Percentiles rank a stretch among this genome's conserved stretches.
phyloP scores from a whole-genome alignment of 176 grass and related monocot genomes.

The Tillandsia leiboldiana region DNA sequence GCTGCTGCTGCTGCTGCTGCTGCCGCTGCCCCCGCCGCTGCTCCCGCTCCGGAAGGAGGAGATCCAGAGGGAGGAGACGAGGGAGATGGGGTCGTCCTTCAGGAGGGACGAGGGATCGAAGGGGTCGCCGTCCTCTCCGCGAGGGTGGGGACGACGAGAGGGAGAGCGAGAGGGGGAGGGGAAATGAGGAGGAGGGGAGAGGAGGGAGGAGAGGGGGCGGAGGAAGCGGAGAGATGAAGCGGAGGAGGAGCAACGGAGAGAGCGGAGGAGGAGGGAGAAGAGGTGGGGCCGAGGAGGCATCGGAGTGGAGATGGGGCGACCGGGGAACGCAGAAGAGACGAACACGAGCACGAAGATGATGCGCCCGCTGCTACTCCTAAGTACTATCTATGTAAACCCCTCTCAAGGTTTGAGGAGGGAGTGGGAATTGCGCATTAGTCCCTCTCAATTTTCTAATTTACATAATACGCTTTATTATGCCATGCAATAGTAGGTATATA shows the following conservation, averaged over 20 bases:
- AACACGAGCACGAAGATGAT: too few species aligned
- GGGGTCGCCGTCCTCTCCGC: neutral
- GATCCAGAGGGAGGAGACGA: conserved; percentile 65
- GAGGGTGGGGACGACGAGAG: conserved; percentile 7
- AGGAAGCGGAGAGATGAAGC: conserved; percentile 1
- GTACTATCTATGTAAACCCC: too few species aligned
- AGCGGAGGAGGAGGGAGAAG: conserved; percentile 28
- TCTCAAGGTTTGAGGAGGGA: conserved; percentile 7
- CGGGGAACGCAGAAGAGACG: conserved; percentile 30
- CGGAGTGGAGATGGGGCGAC: conserved; percentile 28
- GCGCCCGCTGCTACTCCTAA: too few species aligned
- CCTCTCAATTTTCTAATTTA: too few species aligned
- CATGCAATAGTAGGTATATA: too few species aligned
- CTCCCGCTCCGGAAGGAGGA: conserved; percentile 52
- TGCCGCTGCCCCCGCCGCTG: too few species aligned
- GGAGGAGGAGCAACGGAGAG: conserved; percentile 31
- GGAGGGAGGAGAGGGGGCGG: conserved; percentile 29
- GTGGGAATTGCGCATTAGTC: too few species aligned
- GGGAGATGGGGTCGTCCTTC: conserved; percentile 66
- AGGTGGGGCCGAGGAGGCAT: conserved; percentile 11
- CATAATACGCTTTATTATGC: too few species aligned
- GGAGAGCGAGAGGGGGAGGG: neutral
- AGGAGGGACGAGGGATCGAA: conserved; percentile 69
- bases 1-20: conserved; percentile 23
- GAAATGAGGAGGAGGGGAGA: conserved; percentile 16